Base-by-base conservation (phyloP, 164 flowering plant species). In the Magnolia kwangsiensis region DNA sequence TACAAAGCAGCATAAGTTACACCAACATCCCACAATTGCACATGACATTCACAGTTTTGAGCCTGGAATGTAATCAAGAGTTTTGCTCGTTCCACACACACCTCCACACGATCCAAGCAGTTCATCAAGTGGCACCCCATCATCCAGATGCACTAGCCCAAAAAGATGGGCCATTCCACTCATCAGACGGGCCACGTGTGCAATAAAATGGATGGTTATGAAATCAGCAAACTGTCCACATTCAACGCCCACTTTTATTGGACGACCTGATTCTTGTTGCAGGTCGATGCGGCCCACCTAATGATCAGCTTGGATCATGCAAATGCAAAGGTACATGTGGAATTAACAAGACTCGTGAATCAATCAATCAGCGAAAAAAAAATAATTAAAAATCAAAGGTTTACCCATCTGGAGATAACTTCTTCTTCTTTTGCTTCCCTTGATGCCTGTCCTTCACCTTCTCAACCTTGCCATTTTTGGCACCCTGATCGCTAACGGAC, bases 401-500 rank as follows among this genome's bases (percentile, higher is more conserved):
- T 74, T 74, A 82, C 68, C 68, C 81, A 37, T 82, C 83, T 55
- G 64, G 67, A 63, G 81, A 70, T 51, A 72, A 51, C 77, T 85
- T 90, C 89, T 83, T 51, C 59, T 16, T 55, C 89, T 83, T 87
- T 4, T 81, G 90, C 85, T 87, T 89, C 70, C 82, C 88, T 20
- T 69, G 87, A 21, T 31, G 69, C 29, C 31, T 73, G 61, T 83
- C 83, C 16, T 81, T 89, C 59, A 76, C 80, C 89, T 87, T 90
- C 75, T 84, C 92, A 55, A 76, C n/a, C 80, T 84, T 87, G 66
- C 63, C 84, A 76, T 68, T 78, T 4, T 74, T 81, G 24, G 72
- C 77, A n/a, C 68, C 83, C 75, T 87, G 92, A 63, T 86, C 87
- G 63, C 89, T 87, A 1, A 95, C 92, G 1, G 95, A 89, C 3